Evolutionary conservation across 495 filamentous ascomycete genomes (phyloP).

Genomic region (Aspergillus leporis): DNA sequence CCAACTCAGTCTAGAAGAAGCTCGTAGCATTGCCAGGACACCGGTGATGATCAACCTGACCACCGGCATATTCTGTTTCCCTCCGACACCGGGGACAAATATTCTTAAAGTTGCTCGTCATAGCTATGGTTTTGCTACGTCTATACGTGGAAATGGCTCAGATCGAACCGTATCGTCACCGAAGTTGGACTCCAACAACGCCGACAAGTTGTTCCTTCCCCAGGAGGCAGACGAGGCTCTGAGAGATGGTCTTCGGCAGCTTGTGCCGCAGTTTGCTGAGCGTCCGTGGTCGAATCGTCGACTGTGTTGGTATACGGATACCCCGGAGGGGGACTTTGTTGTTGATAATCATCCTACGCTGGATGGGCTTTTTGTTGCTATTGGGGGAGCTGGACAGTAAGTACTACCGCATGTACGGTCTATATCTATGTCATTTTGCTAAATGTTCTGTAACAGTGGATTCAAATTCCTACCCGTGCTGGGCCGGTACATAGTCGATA

Average conservation of each 20-base stretch:
- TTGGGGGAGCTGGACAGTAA: slow-evolving; percentile 73
- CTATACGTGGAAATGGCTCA: slow-evolving; percentile 31
- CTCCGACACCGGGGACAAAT: slow-evolving; percentile 50
- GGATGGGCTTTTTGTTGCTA: slow-evolving; percentile 67
- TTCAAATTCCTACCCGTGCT: not conserved
- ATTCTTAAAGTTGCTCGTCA: slow-evolving; percentile 77
- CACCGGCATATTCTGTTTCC: slow-evolving; percentile 73
- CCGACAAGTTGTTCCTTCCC: slow-evolving; percentile 42
- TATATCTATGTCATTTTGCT: not conserved
- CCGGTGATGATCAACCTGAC: slow-evolving; percentile 73
- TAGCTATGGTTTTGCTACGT: slow-evolving; percentile 63
- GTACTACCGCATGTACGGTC: slow-evolving; percentile 3
- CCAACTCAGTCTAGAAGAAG: slow-evolving; percentile 61
- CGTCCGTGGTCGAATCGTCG: slow-evolving; percentile 56
- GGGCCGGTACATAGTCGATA: not conserved
- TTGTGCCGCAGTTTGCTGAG: slow-evolving; percentile 58
- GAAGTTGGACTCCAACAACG: slow-evolving; percentile 31
- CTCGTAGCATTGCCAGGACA: slow-evolving; percentile 53
- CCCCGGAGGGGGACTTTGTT: slow-evolving; percentile 71
- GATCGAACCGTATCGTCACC: slow-evolving; percentile 27
- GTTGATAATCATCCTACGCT: slow-evolving; percentile 67
- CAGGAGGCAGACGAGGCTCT: slow-evolving; percentile 58
- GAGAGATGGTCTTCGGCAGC: slow-evolving; percentile 55
- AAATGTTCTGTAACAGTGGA: not conserved
- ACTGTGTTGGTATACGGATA: slow-evolving; percentile 56